Evolutionary conservation across 495 filamentous ascomycete species (phyloP), one percentile per base, ranked within the genome.

Genomic region (Penicillium paxilli): DNA sequence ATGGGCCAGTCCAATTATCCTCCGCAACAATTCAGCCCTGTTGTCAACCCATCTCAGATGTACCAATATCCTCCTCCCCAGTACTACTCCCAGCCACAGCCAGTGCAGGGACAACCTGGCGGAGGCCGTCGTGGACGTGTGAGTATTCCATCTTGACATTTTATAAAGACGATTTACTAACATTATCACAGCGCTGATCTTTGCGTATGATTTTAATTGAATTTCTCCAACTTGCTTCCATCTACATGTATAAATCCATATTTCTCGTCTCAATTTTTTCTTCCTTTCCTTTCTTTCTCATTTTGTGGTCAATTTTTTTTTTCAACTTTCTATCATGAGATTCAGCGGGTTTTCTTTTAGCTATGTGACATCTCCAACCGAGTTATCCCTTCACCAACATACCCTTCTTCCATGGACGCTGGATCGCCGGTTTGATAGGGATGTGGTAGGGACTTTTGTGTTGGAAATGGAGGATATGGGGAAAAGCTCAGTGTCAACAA

Each of bases 11-110:
- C 68, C 14, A 66, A 63, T 30, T 82, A 74, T 51, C 62, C 65
- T 5, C 66, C 73, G 38, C 77, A 76, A 52, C 77, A 73, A 41
- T 80, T 73, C 62, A 79, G 72, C 64, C 77, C 77, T 16, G 66
- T 75, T 14, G 67, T 80, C 59, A 66, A 71, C 49, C 60, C 71
- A n/a, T 65, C 70, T 55, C 69, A 76, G 62, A 76, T 82, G 77
- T 80, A 79, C 60, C 77, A 76, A 60, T 81, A 80, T 62, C 72
- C 77, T 62, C 72, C 77, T 55, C 71, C 78, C 47, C 76, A 79
- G 58, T 81, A 69, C 59, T 78, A 77, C 58, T 52, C 70, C 23
- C 76, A 76, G 62, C 59, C 76, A 55, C 77, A 77, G 58, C 58
- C 69, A 32, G 68, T 71, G 50, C 73, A 71, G 57, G 66, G 74